Conservation (phyloP, 306 rosid species). For the Vicia faba region DNA sequence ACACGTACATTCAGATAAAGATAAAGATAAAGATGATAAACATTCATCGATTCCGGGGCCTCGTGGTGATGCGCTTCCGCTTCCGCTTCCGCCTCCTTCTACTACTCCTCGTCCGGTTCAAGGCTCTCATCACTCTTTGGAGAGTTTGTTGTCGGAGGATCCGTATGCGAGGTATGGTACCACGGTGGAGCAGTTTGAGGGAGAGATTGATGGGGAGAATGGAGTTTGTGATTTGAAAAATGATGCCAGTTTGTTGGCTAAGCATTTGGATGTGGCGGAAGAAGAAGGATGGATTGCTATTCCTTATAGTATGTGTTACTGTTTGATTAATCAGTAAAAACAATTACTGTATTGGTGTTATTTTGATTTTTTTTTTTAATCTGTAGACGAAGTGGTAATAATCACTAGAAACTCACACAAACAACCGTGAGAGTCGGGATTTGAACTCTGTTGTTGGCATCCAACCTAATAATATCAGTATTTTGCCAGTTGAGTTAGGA, state of each 20-base stretch:
- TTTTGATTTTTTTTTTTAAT: no score
- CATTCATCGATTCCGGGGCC: constrained; percentile 41
- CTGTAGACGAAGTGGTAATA: no score
- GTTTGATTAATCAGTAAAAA: neutral
- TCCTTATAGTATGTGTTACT: constrained; percentile 68
- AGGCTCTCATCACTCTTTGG: constrained; percentile 52
- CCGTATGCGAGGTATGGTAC: constrained; percentile 43
- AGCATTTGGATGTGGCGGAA: constrained; percentile 80
- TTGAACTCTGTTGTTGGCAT: no score
- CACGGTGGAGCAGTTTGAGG: constrained; percentile 48
- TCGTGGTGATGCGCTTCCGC: constrained; percentile 38
- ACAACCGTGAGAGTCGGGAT: no score
- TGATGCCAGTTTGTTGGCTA: constrained; percentile 46
- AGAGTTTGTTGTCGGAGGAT: constrained; percentile 63
- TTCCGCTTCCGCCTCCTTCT: constrained; percentile 13
- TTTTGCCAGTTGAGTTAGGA: no score
- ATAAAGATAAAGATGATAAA: constrained; percentile 45
- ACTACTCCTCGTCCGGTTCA: constrained; percentile 2
- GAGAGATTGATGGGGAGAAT: constrained; percentile 52
- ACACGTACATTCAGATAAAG: constrained; percentile 54
- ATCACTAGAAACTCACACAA: no score
- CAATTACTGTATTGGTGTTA: neutral
- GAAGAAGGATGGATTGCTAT: constrained; percentile 91
- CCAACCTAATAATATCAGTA: no score
- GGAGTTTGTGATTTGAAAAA: constrained; percentile 45